phyloP scores from a whole-genome alignment of 768 basidiomycete species.

The Phaffia australis region DNA sequence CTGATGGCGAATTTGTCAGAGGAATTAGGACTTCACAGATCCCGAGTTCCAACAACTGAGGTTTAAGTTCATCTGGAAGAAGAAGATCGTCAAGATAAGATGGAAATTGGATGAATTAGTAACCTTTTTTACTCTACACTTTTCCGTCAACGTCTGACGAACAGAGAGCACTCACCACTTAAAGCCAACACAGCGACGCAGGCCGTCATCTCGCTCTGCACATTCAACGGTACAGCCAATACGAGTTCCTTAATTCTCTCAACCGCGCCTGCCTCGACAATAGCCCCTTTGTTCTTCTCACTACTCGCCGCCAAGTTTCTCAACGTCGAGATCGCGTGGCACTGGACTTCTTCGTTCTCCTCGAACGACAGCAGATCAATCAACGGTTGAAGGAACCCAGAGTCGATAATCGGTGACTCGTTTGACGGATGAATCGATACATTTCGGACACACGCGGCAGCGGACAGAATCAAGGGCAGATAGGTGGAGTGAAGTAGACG shows the following conservation, averaged over 20 bases:
- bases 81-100: not conserved
- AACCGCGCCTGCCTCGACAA: constrained; percentile 93
- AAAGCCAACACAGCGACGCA: constrained; percentile 92
- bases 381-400: constrained; percentile 88
- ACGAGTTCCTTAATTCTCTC: constrained; percentile 95
- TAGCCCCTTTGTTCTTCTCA: constrained; percentile 96
- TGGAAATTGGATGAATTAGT: not conserved
- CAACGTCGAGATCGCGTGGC: constrained; percentile 94
- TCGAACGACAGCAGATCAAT: constrained; percentile 95
- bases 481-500: constrained; percentile 93
- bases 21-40: constrained; percentile 96
- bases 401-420: constrained; percentile 98
- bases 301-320: constrained; percentile 92
- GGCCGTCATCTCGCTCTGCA: constrained; percentile 99
- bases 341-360: constrained; percentile 99
- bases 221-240: constrained; percentile 83
- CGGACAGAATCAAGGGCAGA: constrained; percentile 91
- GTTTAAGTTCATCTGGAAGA: constrained; percentile 82
- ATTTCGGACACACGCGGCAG: constrained; percentile 96
- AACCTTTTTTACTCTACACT: not conserved
- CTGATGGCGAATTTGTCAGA: constrained; percentile 85
- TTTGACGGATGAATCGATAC: constrained; percentile 98
- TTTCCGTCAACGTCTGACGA: not conserved
- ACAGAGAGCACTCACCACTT: constrained; percentile 55
- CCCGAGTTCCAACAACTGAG: constrained; percentile 92